phyloP scores from a whole-genome alignment of 225 moss, liverwort and hornwort genomes.

The Sphagnum contortum region DNA sequence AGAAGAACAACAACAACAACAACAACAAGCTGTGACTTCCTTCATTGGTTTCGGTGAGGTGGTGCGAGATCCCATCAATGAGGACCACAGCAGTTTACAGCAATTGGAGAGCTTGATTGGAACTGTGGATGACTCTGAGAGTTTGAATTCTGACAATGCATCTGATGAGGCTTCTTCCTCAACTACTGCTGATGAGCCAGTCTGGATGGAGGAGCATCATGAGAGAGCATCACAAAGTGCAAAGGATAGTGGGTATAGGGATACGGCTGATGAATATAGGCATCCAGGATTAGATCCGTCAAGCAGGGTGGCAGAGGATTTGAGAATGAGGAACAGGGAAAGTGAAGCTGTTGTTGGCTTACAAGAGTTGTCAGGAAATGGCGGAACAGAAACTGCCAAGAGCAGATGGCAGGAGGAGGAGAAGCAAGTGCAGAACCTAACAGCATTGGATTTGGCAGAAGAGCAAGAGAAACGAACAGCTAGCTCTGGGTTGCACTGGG shows the following conservation, averaged over 20 bases:
- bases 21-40: constrained; percentile 7
- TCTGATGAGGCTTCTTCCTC: not conserved
- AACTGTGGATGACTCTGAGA: constrained; percentile 6
- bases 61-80: not conserved
- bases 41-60: not conserved
- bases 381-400: no score
- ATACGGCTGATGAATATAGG: constrained; percentile 9
- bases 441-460: constrained; percentile 73
- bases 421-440: constrained; percentile 17
- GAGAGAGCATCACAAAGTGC: not conserved
- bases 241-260: not conserved
- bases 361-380: no score
- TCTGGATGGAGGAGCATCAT: not conserved
- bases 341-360: constrained; percentile 7
- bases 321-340: constrained; percentile 8
- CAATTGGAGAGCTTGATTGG: constrained; percentile 16
- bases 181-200: not conserved
- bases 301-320: constrained; percentile 1
- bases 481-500: constrained; percentile 88
- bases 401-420: no score
- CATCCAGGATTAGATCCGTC: constrained; percentile 7
- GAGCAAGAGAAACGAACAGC: constrained; percentile 80
- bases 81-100: constrained; percentile 8
- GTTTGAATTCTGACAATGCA: not conserved
- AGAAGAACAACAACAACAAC: not conserved